Conservation (phyloP, 495 filamentous ascomycete genomes). For the Terfezia claveryi region DNA sequence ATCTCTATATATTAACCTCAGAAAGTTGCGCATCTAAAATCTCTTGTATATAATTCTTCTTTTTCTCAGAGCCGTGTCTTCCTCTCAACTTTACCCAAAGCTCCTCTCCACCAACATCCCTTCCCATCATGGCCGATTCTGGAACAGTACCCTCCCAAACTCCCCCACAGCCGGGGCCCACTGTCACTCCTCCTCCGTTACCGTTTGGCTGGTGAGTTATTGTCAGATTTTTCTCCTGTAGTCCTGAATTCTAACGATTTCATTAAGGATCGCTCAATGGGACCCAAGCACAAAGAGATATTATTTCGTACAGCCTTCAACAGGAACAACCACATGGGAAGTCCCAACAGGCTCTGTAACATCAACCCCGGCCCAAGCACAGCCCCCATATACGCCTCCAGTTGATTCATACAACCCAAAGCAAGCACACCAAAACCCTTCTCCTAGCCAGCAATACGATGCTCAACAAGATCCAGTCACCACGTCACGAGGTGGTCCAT, state of each 20-base stretch:
- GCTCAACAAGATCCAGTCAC: constrained; percentile 6
- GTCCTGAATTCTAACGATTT: constrained; percentile 1
- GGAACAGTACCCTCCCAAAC: constrained; percentile 1
- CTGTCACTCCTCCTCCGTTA: constrained; percentile 43
- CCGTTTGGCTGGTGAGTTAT: constrained; percentile 43
- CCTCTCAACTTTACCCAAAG: background rate
- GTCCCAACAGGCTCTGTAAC: constrained; percentile 34
- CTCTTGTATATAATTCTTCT: background rate
- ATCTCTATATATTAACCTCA: background rate
- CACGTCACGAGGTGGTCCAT: constrained; percentile 5
- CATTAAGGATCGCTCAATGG: constrained; percentile 51
- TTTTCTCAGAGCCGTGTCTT: background rate
- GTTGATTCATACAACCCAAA: background rate
- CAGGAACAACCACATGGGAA: constrained; percentile 57
- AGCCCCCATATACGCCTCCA: background rate
- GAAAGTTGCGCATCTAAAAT: background rate
- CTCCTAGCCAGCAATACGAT: constrained; percentile 4
- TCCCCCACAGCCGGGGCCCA: constrained; percentile 32
- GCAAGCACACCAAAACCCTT: constrained; percentile 4
- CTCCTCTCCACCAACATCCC: background rate
- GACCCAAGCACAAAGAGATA: constrained; percentile 50
- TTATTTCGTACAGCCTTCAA: constrained; percentile 60
- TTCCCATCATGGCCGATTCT: background rate
- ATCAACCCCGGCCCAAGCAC: constrained; percentile 7
- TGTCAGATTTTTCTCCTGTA: background rate